These are phyloP conservation scores for Cladophialophora exuberans DNA, from an alignment of 2,329 filamentous ascomycete genomes.

Conservation along the genomic window DNA sequence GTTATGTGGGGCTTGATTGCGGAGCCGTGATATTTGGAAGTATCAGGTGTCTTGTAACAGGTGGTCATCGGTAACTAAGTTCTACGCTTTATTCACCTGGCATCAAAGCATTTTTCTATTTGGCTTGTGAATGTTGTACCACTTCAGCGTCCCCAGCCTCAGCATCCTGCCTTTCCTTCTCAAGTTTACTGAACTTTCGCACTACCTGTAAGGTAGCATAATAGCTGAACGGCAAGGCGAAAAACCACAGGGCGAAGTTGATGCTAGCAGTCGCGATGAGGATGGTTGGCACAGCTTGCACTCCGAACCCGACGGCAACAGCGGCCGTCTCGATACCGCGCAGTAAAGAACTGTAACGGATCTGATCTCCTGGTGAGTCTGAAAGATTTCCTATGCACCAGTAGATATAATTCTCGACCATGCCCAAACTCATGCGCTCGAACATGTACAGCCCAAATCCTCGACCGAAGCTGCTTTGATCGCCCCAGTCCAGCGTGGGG, in stretches of 20 bases:
- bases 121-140: too few species aligned
- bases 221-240: slow-evolving; percentile 49
- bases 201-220: slow-evolving; percentile 49
- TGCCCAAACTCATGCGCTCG: slow-evolving; percentile 43
- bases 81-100: too few species aligned
- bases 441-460: slow-evolving; percentile 51
- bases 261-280: slow-evolving; percentile 50
- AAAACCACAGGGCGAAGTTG: slow-evolving; percentile 48
- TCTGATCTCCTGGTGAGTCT: slow-evolving; percentile 49
- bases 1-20: too few species aligned
- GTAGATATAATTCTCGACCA: slow-evolving; percentile 52
- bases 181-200: slow-evolving; percentile 42
- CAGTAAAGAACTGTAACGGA: slow-evolving; percentile 50
- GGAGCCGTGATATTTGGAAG: too few species aligned
- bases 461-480: slow-evolving; percentile 45
- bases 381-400: slow-evolving; percentile 53
- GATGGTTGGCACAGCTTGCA: slow-evolving; percentile 49
- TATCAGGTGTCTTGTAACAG: too few species aligned
- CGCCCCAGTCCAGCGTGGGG: slow-evolving; percentile 50
- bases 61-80: too few species aligned
- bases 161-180: too few species aligned
- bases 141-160: too few species aligned
- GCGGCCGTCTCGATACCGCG: slow-evolving; percentile 48
- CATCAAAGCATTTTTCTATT: too few species aligned
- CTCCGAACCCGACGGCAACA: slow-evolving; percentile 48